These are phyloP conservation scores for Diaporthe sp. DNA, from an alignment of 2,329 filamentous ascomycete species.

Conservation along the genomic window DNA sequence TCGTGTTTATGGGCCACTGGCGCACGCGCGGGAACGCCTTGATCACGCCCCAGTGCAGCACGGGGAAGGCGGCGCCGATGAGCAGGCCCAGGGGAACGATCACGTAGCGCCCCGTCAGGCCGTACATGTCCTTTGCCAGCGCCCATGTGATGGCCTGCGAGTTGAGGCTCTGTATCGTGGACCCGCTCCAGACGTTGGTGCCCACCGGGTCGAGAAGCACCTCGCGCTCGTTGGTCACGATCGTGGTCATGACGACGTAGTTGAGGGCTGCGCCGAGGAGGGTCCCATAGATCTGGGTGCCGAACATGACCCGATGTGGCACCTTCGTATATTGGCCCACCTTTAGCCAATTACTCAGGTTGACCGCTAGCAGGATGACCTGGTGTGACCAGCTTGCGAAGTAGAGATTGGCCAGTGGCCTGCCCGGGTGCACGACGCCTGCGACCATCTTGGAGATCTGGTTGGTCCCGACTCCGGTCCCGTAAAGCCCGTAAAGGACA, in stretches of 20 bases:
- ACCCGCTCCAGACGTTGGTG: conserved; percentile 57
- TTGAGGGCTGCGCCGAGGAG: conserved; percentile 55
- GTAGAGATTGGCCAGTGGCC: conserved; percentile 17
- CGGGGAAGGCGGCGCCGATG: conserved; percentile 54
- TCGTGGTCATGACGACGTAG: conserved; percentile 54
- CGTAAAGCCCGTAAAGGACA: neutral
- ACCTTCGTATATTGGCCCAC: conserved; percentile 37
- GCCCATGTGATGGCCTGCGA: conserved; percentile 49
- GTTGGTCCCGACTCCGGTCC: conserved; percentile 5
- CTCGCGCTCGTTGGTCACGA: conserved; percentile 53
- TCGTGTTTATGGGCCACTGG: conserved; percentile 50
- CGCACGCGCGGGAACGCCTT: conserved; percentile 45
- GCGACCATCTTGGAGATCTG: conserved; percentile 28
- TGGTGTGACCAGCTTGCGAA: conserved; percentile 26
- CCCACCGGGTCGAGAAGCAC: conserved; percentile 54
- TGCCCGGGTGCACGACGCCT: conserved; percentile 12
- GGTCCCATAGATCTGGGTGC: conserved; percentile 50
- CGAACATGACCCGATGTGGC: conserved; percentile 37
- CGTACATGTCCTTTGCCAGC: conserved; percentile 53
- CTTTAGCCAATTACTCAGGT: conserved; percentile 19
- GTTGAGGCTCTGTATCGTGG: conserved; percentile 56
- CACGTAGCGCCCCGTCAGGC: conserved; percentile 51
- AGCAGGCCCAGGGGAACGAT: conserved; percentile 53
- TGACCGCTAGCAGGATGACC: neutral
- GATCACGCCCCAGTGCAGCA: conserved; percentile 52